A percentile compares a stretch with the other conserved stretches of the same genome.
These are phyloP conservation scores for Colletotrichum ledebouriae DNA, from an alignment of 2,329 filamentous ascomycete genomes.

Conservation along the genomic window DNA sequence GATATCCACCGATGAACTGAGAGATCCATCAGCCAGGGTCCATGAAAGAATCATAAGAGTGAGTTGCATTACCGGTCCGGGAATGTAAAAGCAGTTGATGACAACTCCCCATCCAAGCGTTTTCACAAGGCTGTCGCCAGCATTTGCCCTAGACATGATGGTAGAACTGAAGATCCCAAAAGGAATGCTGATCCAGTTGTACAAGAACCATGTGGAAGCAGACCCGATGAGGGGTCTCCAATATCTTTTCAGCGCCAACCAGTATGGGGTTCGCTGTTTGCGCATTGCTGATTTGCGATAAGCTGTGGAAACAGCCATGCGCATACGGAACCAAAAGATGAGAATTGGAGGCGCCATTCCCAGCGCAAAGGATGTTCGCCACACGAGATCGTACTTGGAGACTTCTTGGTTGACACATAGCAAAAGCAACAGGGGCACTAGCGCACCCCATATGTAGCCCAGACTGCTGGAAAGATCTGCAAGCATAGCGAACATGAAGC, in stretches of 20 bases:
- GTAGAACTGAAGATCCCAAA: constrained; percentile 69
- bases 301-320: constrained; percentile 64
- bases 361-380: constrained; percentile 64
- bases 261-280: constrained; percentile 61
- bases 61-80: constrained; percentile 50
- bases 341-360: constrained; percentile 63
- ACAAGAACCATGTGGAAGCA: constrained; percentile 63
- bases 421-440: constrained; percentile 64
- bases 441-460: constrained; percentile 63
- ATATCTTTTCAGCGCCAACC: constrained; percentile 61
- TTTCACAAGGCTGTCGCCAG: constrained; percentile 56
- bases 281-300: constrained; percentile 62
- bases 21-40: too few species aligned
- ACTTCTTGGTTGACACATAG: constrained; percentile 61
- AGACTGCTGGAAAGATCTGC: constrained; percentile 64
- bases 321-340: constrained; percentile 66
- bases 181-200: constrained; percentile 68
- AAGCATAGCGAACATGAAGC: constrained; percentile 70
- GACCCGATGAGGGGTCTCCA: constrained; percentile 64
- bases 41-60: too few species aligned
- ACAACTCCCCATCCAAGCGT: constrained; percentile 60
- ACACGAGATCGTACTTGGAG: constrained; percentile 59
- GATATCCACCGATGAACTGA: constrained; percentile 58
- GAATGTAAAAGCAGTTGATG: constrained; percentile 65
- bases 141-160: constrained; percentile 60